Base-by-base conservation (phyloP, 345 rosid genomes). In the Chamaenerion angustifolium region DNA sequence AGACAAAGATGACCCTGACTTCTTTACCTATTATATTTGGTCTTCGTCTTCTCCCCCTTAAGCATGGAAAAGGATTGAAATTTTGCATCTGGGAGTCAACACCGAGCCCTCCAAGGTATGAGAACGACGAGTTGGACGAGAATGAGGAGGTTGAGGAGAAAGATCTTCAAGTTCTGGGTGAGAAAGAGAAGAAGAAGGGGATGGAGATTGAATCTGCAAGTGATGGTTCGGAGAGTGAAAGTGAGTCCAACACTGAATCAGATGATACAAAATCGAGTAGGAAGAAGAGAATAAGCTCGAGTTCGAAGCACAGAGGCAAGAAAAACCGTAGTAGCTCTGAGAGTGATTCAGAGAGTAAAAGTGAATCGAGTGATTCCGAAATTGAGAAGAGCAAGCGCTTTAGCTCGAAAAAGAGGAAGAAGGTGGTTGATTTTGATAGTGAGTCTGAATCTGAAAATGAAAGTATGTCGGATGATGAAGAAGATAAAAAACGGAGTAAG, bases 81-180 rank as follows among this genome's bases (percentile, higher is more conserved):
- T 59, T 58, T 23, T 88, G 81, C 65, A 66, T 92, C 16, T 92
- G 98, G 96, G 62, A 62, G 54, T 69, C 67, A 37, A 72, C 94
- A 2, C 95, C 95, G 43, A 90, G 92, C 69, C 95, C 95, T 21
- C 82, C 88, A 9, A 66, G 90, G 71, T 41, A 44, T 46, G 87
- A 46, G 12, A 62, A 64, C 40, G 77, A 57, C 8, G 80, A 70
- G 4, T 57, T 45, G 2, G 52, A 64, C 3, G 40, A 47, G 44
- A 46, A 46, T 13, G 45, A 11, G 37, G 51, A 67, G 23, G 27
- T 5, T 23, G 27, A 23, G 27, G 27, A 23, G 27, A 23, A 23
- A 23, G 27, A 23, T 23, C 27, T 2, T 23, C 3, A 23, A 23
- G 27, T 23, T 23, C 27, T 23, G 27, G 27, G 2, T 23, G 87